Base-by-base conservation (phyloP, 2,329 filamentous ascomycete genomes). In the Macrophomina tecta region DNA sequence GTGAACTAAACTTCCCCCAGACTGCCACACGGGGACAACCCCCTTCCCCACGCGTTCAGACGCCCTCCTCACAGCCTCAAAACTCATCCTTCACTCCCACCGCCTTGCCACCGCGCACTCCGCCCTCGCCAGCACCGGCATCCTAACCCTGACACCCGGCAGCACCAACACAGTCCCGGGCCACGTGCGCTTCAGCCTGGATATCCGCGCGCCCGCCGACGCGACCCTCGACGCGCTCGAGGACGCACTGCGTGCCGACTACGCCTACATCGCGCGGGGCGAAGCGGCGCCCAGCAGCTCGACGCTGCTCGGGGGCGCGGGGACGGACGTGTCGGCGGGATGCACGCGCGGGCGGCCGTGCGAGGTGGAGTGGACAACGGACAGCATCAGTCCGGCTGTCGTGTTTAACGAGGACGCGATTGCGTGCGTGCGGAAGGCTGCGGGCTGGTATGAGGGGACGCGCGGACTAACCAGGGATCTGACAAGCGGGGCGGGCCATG, bases 11-110 rank as follows among this genome's bases (percentile, higher is more conserved):
- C 34, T n/a, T 14, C 18, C 23, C 18, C 18, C 28, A 70, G 90
- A 92, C 70, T 87, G 87, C 5, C 91, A 94, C 73, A 92, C 91
- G 0, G 91, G 91, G 1, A 92, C 91, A 0, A 94, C 91, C 0
- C 87, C 89, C 36, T 87, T 92, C 56, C 79, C 82, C 40, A 85
- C 87, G 66, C 85, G 91, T 18, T 86, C 87, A 5, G 91, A 93
- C 74, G 88, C 91, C 1, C 80, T 93, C 56, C 85, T 91, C 38
- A 85, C 87, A 7, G 89, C 90, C 7, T 84, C 86, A 0, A 87
- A 87, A 65, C 85, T 93, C 81, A 92, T 93, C 68, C 77, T 90
- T 0, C 85, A 87, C 65, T 87, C 86, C 1, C 86, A 91, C 73
- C 84, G 85, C 58, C 82, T 90, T 2, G 91, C 91, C 0, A 83